Base-by-base conservation (phyloP, 2,329 filamentous ascomycete genomes). In the Clarireedia homoeocarpa region DNA sequence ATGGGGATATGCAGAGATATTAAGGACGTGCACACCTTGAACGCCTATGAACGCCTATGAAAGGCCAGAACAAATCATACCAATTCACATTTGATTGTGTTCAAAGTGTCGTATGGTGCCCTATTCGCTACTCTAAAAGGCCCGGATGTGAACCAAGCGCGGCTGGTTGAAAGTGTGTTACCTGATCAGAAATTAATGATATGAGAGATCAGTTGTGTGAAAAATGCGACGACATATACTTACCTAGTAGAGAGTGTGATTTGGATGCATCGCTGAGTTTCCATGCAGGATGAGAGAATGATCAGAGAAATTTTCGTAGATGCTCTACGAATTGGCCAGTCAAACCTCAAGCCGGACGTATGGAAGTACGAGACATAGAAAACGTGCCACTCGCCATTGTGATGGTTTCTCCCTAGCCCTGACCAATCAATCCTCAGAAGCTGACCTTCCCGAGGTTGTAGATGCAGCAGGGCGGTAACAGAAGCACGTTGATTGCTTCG, bases 401-500 rank as follows among this genome's bases (percentile, higher is more conserved):
- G 46, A 55, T 51, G 39, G 44, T 38, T 39, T 20, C 34, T 53
- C 14, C 36, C 30, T 30, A 23, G 50, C 6, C 10, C 38, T 40
- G 36, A 45, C 53, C 53, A 55, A 55, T 50, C 20, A 51, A 26
- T 26, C 10, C 14, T 9, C 26, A 48, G n/a, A 38, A 40, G n/a
- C 51, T 6, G 14, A 45, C 15, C 51, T 45, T 50, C 26, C 38
- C 40, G 40, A 45, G 38, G 53, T 55, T 51, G 53, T 27, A 51
- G 47, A 20, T 14, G 26, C 24, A 47, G 24, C 42, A 34, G 47
- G 42, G 53, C 53, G 53, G 36, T 50, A 55, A 55, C 47, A 51
- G 26, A 34, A 48, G 53, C 47, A 55, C 26, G 47, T 51, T 55
- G 47, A 55, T 55, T 55, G 53, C 47, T 24, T 51, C 53, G 53